Conservation (phyloP, 192 early-diverging fungal genomes). For the Mortierella claussenii region DNA sequence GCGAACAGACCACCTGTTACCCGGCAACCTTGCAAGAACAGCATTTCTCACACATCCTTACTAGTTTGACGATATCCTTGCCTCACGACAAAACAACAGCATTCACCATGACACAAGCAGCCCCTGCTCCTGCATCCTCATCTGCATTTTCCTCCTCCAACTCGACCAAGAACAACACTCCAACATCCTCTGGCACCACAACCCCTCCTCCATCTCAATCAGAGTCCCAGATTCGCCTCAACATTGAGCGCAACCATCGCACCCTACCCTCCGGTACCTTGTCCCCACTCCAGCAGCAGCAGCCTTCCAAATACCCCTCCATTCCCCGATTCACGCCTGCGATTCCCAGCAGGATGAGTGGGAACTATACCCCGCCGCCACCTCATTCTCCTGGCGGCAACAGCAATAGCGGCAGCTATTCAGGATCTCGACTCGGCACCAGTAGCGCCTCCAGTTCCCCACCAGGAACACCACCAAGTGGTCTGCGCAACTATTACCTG, state of each 20-base stretch:
- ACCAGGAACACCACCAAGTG: slow-evolving; percentile 41
- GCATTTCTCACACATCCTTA: neutral
- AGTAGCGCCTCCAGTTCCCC: slow-evolving; percentile 52
- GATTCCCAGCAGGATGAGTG: slow-evolving; percentile 22
- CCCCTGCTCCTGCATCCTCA: too few species aligned
- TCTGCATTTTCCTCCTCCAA: too few species aligned
- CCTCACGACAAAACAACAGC: too few species aligned
- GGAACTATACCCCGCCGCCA: slow-evolving; percentile 26
- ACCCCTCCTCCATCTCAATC: neutral
- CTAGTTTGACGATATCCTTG: too few species aligned
- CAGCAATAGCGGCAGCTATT: neutral
- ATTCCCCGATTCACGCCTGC: slow-evolving; percentile 39
- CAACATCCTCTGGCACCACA: too few species aligned
- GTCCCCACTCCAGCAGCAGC: neutral
- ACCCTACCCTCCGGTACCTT: slow-evolving; percentile 20
- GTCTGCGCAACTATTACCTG: slow-evolving; percentile 27
- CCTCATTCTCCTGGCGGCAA: neutral
- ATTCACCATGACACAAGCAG: too few species aligned
- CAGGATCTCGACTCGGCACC: slow-evolving; percentile 6
- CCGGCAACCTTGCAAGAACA: neutral
- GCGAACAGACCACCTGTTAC: slow-evolving; percentile 36
- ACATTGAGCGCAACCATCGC: slow-evolving; percentile 38
- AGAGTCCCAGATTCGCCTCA: slow-evolving; percentile 15
- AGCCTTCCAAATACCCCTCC: slow-evolving; percentile 27
- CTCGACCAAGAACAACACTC: too few species aligned